Evolutionary conservation across 768 basidiomycete genomes (phyloP), one percentile per base, ranked within the genome.

Genomic region (Dentipellis sp.): DNA sequence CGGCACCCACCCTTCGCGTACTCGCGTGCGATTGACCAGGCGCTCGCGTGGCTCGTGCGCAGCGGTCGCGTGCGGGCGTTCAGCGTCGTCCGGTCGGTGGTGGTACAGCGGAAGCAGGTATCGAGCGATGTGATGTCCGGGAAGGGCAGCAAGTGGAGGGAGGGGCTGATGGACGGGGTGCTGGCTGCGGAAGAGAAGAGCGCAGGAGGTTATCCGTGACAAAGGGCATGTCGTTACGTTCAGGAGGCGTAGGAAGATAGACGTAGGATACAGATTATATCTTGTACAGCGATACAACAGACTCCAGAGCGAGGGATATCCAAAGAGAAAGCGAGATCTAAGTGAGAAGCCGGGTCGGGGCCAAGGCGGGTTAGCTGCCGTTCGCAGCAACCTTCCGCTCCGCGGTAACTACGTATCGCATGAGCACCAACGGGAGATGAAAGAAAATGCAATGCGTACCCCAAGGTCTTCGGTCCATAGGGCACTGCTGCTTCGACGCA

Each of bases 381-480:
- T 39, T 50, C 29, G 52, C 48, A 7, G 68, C 71, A n/a, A 78
- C 66, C 53, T 78, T 81, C 55, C 80, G 68, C 64, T 81, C 80
- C 2, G 79, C 79, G 2, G 79, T 81, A 54, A 81, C 79, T 80
- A 57, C 52, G 11, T 38, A 48, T 23, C 47, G 19, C 40, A 23
- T 0, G 2, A 21, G 50, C 3, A 55, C 40, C 21, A 47, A 23
- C n/a, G 37, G 1, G 17, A n/a, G 4, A 8, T 11, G 12, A 53
- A 11, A 36, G 16, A 16, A 53, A 35, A 46, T 22, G 17, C 35
- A 19, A 7, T 5, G 75, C 87, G 57, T 61, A 94, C 94, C 86
- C 95, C 95, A 99, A 2, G 85, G 75, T 63, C 92, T 74, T 34
- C 97, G 78, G 67, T 98, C 95, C 92, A 99, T 94, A n/a, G 97